Evolutionary conservation across 2,329 filamentous ascomycete genomes (phyloP).

Genomic region (Fusarium euwallaceae): DNA sequence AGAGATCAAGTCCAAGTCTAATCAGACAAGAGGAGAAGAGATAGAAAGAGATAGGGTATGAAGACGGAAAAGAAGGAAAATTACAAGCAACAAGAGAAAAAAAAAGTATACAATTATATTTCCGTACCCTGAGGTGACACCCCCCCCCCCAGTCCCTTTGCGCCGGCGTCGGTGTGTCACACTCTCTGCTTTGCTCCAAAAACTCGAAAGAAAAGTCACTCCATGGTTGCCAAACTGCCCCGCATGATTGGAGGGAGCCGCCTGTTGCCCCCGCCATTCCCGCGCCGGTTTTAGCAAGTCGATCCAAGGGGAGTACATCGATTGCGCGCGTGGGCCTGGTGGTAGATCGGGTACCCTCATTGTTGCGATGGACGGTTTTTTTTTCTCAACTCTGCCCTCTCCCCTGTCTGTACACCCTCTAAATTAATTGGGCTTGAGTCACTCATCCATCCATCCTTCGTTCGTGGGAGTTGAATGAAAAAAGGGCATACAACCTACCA

Average conservation of each 20-base stretch:
- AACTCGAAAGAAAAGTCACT: slow-evolving; percentile 26
- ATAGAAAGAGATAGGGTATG: neutral
- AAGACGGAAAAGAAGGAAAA: slow-evolving; percentile 2
- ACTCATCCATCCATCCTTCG: neutral
- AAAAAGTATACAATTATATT: slow-evolving; percentile 21
- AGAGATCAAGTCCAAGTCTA: slow-evolving; percentile 5
- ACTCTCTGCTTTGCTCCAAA: slow-evolving; percentile 17
- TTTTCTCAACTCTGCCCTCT: neutral
- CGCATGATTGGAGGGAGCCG: slow-evolving; percentile 39
- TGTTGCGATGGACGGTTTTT: neutral
- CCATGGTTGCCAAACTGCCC: slow-evolving; percentile 41
- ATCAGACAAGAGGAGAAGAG: neutral
- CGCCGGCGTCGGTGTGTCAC: slow-evolving; percentile 46
- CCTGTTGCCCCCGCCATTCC: slow-evolving; percentile 28
- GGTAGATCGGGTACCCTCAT: slow-evolving; percentile 25
- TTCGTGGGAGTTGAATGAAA: neutral
- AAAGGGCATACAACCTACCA: neutral
- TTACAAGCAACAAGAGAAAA: slow-evolving; percentile 1
- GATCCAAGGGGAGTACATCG: slow-evolving; percentile 17
- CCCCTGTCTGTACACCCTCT: neutral
- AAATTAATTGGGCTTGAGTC: neutral
- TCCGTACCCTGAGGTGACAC: slow-evolving; percentile 33
- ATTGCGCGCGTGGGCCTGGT: slow-evolving; percentile 8
- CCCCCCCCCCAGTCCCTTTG: slow-evolving; percentile 39
- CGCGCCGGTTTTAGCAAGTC: slow-evolving; percentile 22